Conservation (phyloP, 2,329 filamentous ascomycete genomes). For the Lasiodiplodia citricola region DNA sequence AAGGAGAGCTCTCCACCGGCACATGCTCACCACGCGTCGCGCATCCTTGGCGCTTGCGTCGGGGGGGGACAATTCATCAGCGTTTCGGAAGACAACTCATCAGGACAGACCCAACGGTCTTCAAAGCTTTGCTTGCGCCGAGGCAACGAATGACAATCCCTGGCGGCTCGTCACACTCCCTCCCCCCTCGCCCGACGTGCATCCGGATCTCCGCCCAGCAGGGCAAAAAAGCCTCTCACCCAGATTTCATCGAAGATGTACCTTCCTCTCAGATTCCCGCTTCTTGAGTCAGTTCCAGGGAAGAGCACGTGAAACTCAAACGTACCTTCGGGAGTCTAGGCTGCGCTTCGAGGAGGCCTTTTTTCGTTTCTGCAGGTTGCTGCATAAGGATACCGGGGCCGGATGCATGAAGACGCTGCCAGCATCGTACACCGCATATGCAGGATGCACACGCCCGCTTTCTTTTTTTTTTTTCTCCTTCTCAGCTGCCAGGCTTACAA, state of each 20-base stretch:
- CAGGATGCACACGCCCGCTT: conserved; percentile 1
- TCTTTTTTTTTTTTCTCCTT: not conserved
- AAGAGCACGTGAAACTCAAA: conserved; percentile 1
- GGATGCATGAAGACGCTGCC: conserved; percentile 6
- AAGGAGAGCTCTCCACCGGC: conserved; percentile 7
- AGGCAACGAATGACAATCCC: conserved; percentile 5
- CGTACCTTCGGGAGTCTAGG: not conserved
- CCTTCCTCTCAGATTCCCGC: not conserved
- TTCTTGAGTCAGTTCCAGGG: not conserved
- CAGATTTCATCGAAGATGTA: conserved; percentile 2
- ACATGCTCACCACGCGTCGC: conserved; percentile 13
- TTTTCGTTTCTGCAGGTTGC: not conserved
- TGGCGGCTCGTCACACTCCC: not conserved
- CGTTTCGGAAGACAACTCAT: conserved; percentile 9
- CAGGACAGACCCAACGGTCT: conserved; percentile 6
- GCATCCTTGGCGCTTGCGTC: conserved; percentile 3
- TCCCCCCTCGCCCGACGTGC: not conserved
- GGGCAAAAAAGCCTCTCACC: conserved; percentile 2
- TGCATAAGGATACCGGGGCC: not conserved
- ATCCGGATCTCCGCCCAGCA: conserved; percentile 16
- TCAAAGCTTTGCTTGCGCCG: conserved; percentile 1
- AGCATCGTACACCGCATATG: conserved; percentile 11
- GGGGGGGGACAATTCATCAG: conserved; percentile 11
- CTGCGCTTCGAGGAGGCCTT: not conserved
- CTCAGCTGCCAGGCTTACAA: conserved; percentile 13